These are phyloP conservation scores for Eucalyptus camaldulensis DNA, from an alignment of 345 rosid genomes.

Conservation along the genomic window DNA sequence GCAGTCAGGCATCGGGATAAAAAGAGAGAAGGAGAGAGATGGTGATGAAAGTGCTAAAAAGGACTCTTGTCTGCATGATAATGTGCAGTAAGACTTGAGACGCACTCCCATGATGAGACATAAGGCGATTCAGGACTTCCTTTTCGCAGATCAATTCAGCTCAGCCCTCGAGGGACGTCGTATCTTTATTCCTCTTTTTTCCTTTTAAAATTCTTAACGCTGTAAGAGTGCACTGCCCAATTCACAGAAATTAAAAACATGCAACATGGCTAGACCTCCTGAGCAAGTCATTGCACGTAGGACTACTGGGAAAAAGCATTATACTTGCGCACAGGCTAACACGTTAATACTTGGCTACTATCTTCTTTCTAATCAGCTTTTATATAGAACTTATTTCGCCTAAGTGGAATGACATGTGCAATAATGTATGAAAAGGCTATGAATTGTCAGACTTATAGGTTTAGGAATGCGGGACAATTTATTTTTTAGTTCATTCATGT, in stretches of 20 bases:
- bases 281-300: not conserved
- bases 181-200: not conserved
- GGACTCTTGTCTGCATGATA: not conserved
- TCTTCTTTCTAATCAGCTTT: not conserved
- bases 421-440: not conserved
- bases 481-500: not conserved
- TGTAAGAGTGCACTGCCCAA: not conserved
- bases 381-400: not conserved
- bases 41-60: not conserved
- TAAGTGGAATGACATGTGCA: not conserved
- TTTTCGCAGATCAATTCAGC: not conserved
- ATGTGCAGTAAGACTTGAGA: not conserved
- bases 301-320: not conserved
- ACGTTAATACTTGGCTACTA: not conserved
- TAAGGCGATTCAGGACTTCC: not conserved
- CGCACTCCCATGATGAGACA: not conserved
- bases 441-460: not conserved
- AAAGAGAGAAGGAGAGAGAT: not conserved
- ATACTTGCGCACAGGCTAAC: not conserved
- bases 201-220: not conserved
- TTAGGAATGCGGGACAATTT: not conserved
- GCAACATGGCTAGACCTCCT: not conserved
- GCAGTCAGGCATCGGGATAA: not conserved
- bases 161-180: not conserved
- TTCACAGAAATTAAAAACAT: not conserved